Evolutionary conservation across 208 protist genomes (phyloP).

Genomic region (Crithidia fasciculata): DNA sequence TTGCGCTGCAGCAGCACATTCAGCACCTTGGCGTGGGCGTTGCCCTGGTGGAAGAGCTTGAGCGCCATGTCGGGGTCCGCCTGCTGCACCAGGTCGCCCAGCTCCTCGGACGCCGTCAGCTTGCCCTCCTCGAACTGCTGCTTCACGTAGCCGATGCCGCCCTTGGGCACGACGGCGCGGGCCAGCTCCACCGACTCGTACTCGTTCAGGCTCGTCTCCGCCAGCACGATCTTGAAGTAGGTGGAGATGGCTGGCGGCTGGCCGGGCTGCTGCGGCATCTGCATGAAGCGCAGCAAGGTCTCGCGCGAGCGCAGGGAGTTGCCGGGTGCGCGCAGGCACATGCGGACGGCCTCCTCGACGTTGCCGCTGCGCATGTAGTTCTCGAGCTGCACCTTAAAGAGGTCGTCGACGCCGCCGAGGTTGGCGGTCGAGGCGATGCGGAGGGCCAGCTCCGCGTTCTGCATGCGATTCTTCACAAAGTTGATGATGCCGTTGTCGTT

Average conservation of each 20-base stretch:
- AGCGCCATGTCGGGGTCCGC: conserved; percentile 95
- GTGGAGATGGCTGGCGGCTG: conserved; percentile 95
- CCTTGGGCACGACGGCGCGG: conserved; percentile 94
- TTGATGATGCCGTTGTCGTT: conserved; percentile 97
- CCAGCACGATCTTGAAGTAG: conserved; percentile 98
- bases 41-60: conserved; percentile 97
- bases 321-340: conserved; percentile 94
- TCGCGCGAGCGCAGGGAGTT: conserved; percentile 96
- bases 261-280: conserved; percentile 69
- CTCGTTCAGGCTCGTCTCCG: conserved; percentile 96
- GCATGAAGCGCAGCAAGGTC: conserved; percentile 96
- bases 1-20: conserved; percentile 94
- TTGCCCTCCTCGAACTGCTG: conserved; percentile 99
- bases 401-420: conserved; percentile 97
- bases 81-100: conserved; percentile 97
- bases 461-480: conserved; percentile 94
- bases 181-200: conserved; percentile 98
- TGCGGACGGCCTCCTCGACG: conserved; percentile 95
- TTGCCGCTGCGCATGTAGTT: conserved; percentile 90
- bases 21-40: conserved; percentile 95
- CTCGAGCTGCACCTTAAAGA: conserved; percentile 97
- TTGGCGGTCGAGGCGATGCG: conserved; percentile 96
- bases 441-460: conserved; percentile 95
- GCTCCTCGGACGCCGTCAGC: conserved; percentile 97
- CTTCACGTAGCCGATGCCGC: conserved; percentile 93